Percentiles rank a stretch among this genome's conserved stretches.
phyloP scores from a whole-genome alignment of 2,329 filamentous ascomycete genomes.

The Fusarium illudens region DNA sequence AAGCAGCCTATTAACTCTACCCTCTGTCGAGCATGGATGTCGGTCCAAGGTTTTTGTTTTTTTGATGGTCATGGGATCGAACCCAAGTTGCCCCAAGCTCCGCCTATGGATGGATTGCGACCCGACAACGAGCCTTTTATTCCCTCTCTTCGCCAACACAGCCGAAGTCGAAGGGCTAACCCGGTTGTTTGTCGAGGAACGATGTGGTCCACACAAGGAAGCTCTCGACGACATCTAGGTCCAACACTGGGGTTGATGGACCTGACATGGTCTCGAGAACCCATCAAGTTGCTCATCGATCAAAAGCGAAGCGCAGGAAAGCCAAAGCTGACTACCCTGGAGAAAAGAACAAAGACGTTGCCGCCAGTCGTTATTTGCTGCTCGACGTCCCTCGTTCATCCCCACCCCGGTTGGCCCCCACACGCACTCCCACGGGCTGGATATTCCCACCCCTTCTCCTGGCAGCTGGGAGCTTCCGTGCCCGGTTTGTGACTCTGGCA shows the following conservation, averaged over 20 bases:
- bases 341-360: not conserved
- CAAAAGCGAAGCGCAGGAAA: not conserved
- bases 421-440: conserved; percentile 11
- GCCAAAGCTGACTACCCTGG: not conserved
- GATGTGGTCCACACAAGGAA: not conserved
- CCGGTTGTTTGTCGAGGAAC: not conserved
- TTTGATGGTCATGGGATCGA: conserved; percentile 38
- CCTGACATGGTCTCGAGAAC: conserved; percentile 1
- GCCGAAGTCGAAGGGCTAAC: not conserved
- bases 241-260: not conserved
- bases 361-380: not conserved
- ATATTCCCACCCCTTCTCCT: conserved; percentile 25
- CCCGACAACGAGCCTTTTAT: conserved; percentile 20
- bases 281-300: not conserved
- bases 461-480: conserved; percentile 11
- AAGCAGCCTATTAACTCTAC: conserved; percentile 16
- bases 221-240: not conserved
- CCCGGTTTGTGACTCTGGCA: not conserved
- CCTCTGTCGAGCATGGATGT: conserved; percentile 16
- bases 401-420: conserved; percentile 14
- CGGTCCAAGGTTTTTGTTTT: conserved; percentile 30
- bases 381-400: not conserved
- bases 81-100: conserved; percentile 35
- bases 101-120: conserved; percentile 21
- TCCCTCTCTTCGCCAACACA: conserved; percentile 13